Base-by-base conservation (phyloP, 2,329 filamentous ascomycete species). In the Exophiala oligosperma region DNA sequence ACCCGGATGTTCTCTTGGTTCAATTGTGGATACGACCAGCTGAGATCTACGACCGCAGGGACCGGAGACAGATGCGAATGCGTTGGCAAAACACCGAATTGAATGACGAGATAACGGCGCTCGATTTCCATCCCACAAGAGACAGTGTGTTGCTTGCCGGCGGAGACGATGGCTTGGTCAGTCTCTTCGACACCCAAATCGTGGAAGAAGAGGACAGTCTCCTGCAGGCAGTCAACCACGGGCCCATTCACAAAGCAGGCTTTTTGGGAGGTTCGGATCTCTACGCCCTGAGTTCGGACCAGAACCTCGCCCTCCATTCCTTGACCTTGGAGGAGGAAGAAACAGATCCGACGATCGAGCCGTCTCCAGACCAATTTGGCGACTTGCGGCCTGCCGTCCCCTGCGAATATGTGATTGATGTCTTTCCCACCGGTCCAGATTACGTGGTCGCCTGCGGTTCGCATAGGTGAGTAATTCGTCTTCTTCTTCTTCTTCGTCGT, bases 111-210 rank as follows among this genome's bases (percentile, higher is more conserved):
- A 77, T 87, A 54, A 87, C 84, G 2, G 79, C 82, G 70, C 73
- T 84, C 12, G 74, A 79, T 70, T 78, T 80, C 61, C 81, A 84
- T 68, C 80, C 81, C 23, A 75, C 71, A 11, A 76, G 77, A n/a
- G 76, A 76, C 17, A 77, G 78, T 38, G 70, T 83, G 21, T 75
- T 87, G 3, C 76, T 87, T 1, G 85, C 83, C 9, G 83, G 82
- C 40, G 84, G 82, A 66, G 87, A 84, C 21, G 84, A 87, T 66
- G 84, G 84, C 2, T 76, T 87, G 0, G 77, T 86, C 60, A 85
- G 84, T 62, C 73, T 87, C 57, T 87, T 87, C 69, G 80, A 87
- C 69, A 81, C 79, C 24, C 77, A 76, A 24, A 76, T 84, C 43
- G 66, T 71, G 2, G 81, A 83, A 49, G 84, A 87, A 69, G 84